Evolutionary conservation across 495 filamentous ascomycete genomes (phyloP), one percentile per base, ranked within the genome.

Genomic region (Aspergillus biplanus): DNA sequence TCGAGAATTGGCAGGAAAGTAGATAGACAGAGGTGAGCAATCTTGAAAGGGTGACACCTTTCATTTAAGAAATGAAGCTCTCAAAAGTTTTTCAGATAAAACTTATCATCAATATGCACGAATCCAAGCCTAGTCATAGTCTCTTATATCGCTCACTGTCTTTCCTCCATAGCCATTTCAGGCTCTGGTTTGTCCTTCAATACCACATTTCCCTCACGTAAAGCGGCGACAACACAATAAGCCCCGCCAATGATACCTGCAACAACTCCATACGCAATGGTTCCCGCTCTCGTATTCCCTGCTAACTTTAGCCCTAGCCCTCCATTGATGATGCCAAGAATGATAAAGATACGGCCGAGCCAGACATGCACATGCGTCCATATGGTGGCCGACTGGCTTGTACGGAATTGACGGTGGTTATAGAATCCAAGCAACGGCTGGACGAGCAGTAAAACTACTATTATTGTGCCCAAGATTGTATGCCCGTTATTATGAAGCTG

Each of bases 241-340:
- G 32, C 48, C 34, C 46, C 59, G 13, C 64, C 64, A 58, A 58
- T 61, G 7, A 62, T n/a, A 2, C 64, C 59, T 1, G 44, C 64
- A 33, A 62, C 21, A 1, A 62, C 64, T 8, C 35, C 64, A 21
- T 66, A 66, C 7, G 59, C 54, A 31, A 66, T 66, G 7, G 44
- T 58, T 27, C 59, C 64, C 15, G 44, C 59, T 4, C 13, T 55
- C 4, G 59, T 58, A 34, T 66, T 66, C 13, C 35, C 55, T 8
- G 59, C 59, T 27, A 66, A 32, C 21, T 59, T 34, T n/a, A 66
- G 32, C 6, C 64, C 64, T 7, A 58, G 21, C 6, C 64, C 64
- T 18, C 64, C 59, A 32, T 66, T 62, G 59, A 66, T 55, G 13
- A 66, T 53, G 8, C 64, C 64, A 9, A 66, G 59, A 31, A 66